Base-by-base conservation (phyloP, 2,329 filamentous ascomycete species). In the Curvularia hawaiiensis region DNA sequence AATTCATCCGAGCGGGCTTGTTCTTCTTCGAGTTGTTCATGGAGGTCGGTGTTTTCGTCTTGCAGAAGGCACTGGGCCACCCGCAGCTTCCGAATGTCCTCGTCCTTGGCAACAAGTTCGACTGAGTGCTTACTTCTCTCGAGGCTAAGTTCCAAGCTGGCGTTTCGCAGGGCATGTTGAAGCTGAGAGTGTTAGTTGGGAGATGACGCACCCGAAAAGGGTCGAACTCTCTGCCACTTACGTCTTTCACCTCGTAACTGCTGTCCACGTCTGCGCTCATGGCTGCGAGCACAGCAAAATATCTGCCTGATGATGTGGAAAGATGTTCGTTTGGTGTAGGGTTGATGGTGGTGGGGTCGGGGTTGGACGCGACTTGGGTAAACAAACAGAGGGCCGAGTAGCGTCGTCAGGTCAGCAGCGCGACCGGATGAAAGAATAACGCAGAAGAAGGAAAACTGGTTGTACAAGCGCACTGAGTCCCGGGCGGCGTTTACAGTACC, bases 31-130 rank as follows among this genome's bases (percentile, higher is more conserved):
- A 93, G 74, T 61, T 88, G 83, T 44, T 87, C 84, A 62, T 86
- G 84, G 28, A 97, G 77, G 10, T 85, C 82, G 47, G 88, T 84
- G 62, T 89, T 91, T 61, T 96, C 89, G 63, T 93, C 87, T 60
- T 88, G 79, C n/a, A 92, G 77, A 52, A 93, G 78, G 53, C 88
- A 82, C 61, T 88, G 85, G 59, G 94, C 82, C 26, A 75, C 64
- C 64, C 86, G 86, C 51, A 92, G 77, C 62, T 88, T 84, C 47
- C 93, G 87, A 39, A 85, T 81, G 58, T 88, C 86, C 74, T 98
- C 93, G 63, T 92, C 87, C 68, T 90, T 90, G 64, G 86, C 79
- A 54, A 96, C 82, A 11, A 88, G 79, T 52, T 90, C 84, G 35
- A 89, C 84, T 53, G 87, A 82, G 65, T 89, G 86, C 53, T 85